Conservation (phyloP, 805 yeast species). For the Schwanniomyces occidentalis region DNA sequence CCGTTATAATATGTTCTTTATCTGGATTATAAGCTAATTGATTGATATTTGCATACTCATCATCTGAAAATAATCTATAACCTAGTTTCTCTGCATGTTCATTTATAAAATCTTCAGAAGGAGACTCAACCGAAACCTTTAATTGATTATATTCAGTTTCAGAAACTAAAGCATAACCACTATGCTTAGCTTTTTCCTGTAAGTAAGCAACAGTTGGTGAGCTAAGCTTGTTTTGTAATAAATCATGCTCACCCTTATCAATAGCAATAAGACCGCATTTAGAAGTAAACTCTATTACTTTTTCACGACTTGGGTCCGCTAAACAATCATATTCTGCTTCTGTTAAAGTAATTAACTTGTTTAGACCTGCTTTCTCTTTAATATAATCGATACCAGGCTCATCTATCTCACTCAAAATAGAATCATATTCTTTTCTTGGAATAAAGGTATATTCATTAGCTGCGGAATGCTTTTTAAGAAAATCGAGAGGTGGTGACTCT, state of each 20-base stretch:
- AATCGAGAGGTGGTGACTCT: slow-evolving; percentile 11
- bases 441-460: slow-evolving; percentile 20
- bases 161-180: slow-evolving; percentile 12
- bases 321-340: slow-evolving; percentile 10
- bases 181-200: slow-evolving; percentile 20
- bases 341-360: slow-evolving; percentile 12
- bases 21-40: slow-evolving; percentile 10
- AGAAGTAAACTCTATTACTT: slow-evolving; percentile 19
- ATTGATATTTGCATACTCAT: background rate
- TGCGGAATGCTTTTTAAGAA: slow-evolving; percentile 6
- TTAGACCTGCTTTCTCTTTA: slow-evolving; percentile 14
- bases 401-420: slow-evolving; percentile 12
- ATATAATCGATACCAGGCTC: slow-evolving; percentile 25
- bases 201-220: slow-evolving; percentile 21
- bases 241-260: slow-evolving; percentile 11
- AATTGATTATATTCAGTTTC: slow-evolving; percentile 13
- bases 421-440: slow-evolving; percentile 6
- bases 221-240: slow-evolving; percentile 8
- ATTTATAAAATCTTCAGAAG: slow-evolving; percentile 2
- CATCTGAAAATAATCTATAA: slow-evolving; percentile 16
- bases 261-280: slow-evolving; percentile 14
- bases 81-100: slow-evolving; percentile 5
- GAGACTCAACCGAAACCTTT: slow-evolving; percentile 3
- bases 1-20: slow-evolving; percentile 4
- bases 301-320: slow-evolving; percentile 8